Percentiles rank a stretch among this genome's conserved stretches.
Conservation (phyloP, 2,329 filamentous ascomycete species). For the Aspergillus flavus region DNA sequence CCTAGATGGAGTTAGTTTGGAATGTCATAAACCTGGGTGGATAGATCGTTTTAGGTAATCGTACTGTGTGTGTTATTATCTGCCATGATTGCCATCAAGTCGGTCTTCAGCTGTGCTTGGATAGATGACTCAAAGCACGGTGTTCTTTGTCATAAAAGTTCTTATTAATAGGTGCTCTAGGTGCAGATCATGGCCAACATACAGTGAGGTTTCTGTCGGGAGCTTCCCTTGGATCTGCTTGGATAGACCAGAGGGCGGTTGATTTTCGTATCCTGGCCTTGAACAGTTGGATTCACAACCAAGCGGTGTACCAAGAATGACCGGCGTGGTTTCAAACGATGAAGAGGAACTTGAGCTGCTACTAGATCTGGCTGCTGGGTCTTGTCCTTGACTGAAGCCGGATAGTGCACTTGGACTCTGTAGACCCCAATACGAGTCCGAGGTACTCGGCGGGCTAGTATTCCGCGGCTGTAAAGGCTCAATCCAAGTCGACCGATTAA, state of each 20-base stretch:
- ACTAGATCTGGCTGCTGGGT: not conserved
- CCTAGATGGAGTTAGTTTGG: slow-evolving; percentile 27
- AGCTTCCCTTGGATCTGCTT: not conserved
- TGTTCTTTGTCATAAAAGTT: not conserved
- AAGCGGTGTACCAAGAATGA: slow-evolving; percentile 1
- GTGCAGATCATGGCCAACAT: not conserved
- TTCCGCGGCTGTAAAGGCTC: not conserved
- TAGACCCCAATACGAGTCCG: not conserved
- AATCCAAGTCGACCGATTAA: not conserved
- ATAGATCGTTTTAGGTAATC: slow-evolving; percentile 5
- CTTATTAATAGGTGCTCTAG: not conserved
- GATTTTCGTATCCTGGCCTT: not conserved
- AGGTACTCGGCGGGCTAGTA: not conserved
- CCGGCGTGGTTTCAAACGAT: not conserved
- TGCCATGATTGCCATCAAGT: slow-evolving; percentile 32
- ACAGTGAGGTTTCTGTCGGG: not conserved
- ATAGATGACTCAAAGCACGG: not conserved
- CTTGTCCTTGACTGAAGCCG: not conserved
- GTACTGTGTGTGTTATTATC: slow-evolving; percentile 35
- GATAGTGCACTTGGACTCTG: not conserved
- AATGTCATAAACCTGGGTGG: not conserved
- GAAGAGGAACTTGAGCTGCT: not conserved
- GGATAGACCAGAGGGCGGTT: not conserved
- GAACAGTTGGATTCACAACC: not conserved
- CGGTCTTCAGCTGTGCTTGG: slow-evolving; percentile 19